Evolutionary conservation across 257 asterid genomes (phyloP).

Genomic region (Nicotiana attenuata): DNA sequence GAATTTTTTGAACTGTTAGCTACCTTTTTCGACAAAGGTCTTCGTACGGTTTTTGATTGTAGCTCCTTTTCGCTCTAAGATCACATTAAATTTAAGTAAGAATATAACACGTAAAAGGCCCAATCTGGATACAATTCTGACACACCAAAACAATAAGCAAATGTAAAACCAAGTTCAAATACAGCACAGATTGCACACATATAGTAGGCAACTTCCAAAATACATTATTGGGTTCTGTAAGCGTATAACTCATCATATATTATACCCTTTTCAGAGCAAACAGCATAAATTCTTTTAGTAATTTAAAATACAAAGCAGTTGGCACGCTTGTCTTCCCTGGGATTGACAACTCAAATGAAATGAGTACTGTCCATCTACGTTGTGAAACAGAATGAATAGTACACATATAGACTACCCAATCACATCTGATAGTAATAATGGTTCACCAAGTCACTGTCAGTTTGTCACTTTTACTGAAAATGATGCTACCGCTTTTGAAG

Average conservation of each 20-base stretch:
- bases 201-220: not conserved
- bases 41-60: constrained; percentile 29
- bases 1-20: constrained; percentile 24
- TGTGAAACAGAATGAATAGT: not conserved
- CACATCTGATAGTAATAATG: not conserved
- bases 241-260: not conserved
- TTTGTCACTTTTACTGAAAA: not conserved
- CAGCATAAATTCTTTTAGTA: not conserved
- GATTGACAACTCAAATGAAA: not conserved
- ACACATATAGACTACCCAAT: not conserved
- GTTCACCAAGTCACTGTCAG: constrained; percentile 1
- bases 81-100: constrained; percentile 15
- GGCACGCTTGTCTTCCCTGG: not conserved
- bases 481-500: not conserved
- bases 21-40: constrained; percentile 17
- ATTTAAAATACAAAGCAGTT: not conserved
- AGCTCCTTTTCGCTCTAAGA: constrained; percentile 45
- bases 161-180: not conserved
- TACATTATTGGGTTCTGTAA: not conserved
- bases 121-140: not conserved
- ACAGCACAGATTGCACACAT: not conserved
- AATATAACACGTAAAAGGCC: constrained; percentile 5
- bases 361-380: not conserved
- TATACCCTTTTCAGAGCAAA: not conserved
- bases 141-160: not conserved